Evolutionary conservation across 2,329 filamentous ascomycete genomes (phyloP), one percentile per base, ranked within the genome.

Genomic region (Stagonosporopsis cucurbitacearum): DNA sequence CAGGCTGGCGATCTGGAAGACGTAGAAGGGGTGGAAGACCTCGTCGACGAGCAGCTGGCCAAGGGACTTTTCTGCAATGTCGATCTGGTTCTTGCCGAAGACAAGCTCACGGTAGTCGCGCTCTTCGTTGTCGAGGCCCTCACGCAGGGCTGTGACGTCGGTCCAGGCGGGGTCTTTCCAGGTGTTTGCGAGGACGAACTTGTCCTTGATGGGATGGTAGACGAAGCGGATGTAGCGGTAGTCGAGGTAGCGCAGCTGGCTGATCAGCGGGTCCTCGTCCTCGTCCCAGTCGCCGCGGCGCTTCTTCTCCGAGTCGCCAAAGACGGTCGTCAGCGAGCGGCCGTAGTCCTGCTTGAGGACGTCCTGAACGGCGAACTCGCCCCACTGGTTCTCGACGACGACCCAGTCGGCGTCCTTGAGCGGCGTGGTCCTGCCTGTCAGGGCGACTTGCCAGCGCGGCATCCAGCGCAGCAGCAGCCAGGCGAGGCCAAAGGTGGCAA

Each of bases 311-410:
- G 83, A 78, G 2, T 83, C 75, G 0, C 90, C 90, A 70, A 94
- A 94, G 0, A 89, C 82, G 0, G 85, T 86, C 2, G 86, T 88
- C 36, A 89, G 75, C n/a, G 84, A 81, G 54, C 84, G 82, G 7
- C 83, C 86, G 69, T 88, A 89, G 8, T 72, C 73, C 62, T 86
- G 78, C 42, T 75, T 80, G 54, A 82, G 81, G 12, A 98, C 82
- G 45, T 86, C 71, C 68, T 96, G 85, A n/a, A 95, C 85, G 12
- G 84, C 82, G 75, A 98, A 90, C 75, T 98, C 94, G 45, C 90
- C 90, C 94, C 95, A 98, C 82, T 98, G 92, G 69, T 99, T 97
- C 83, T 97, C 95, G 61, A 98, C 85, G 25, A 96, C 93, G 39
- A 96, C 88, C 95, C 96, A 99, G 57, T 90, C 83, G 68, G 91